Percentiles rank a stretch among this genome's conserved stretches.
Conservation (phyloP, 352 stramenopile species). For the Phytophthora podocarpi region DNA sequence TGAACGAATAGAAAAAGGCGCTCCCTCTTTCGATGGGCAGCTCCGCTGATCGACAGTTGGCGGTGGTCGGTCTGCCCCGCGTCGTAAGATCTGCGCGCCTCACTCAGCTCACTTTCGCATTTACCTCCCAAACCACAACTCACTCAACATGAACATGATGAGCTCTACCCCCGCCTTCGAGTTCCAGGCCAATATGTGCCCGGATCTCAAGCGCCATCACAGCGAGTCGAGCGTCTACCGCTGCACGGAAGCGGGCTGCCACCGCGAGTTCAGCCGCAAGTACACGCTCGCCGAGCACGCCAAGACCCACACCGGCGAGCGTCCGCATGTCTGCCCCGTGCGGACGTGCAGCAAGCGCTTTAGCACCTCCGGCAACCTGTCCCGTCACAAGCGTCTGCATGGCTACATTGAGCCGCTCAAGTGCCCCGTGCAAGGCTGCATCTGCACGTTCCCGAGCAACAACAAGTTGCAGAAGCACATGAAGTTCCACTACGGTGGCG, state of each 20-base stretch:
- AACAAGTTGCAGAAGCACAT: slow-evolving; percentile 61
- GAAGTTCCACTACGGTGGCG: slow-evolving; percentile 59
- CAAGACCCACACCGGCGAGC: slow-evolving; percentile 76
- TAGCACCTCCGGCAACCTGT: slow-evolving; percentile 60
- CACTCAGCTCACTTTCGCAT: slow-evolving; percentile 26
- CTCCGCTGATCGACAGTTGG: slow-evolving; percentile 15
- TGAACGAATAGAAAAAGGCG: slow-evolving; percentile 1
- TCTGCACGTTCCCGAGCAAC: slow-evolving; percentile 62
- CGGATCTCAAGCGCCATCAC: slow-evolving; percentile 21
- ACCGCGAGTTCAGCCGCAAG: slow-evolving; percentile 47
- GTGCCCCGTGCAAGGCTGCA: slow-evolving; percentile 54
- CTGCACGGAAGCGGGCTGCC: slow-evolving; percentile 33
- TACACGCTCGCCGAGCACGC: slow-evolving; percentile 77
- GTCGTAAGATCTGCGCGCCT: slow-evolving; percentile 11
- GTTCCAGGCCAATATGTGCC: slow-evolving; percentile 20
- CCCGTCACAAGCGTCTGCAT: slow-evolving; percentile 73
- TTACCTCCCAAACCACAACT: slow-evolving; percentile 12
- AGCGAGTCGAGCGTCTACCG: slow-evolving; percentile 24
- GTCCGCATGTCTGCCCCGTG: slow-evolving; percentile 42
- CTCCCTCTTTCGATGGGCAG: slow-evolving; percentile 5
- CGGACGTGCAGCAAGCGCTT: slow-evolving; percentile 57
- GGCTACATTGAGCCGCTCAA: slow-evolving; percentile 55
- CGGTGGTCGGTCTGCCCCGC: slow-evolving; percentile 18
- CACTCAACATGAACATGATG: slow-evolving; percentile 20
- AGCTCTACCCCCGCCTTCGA: slow-evolving; percentile 2